These are phyloP conservation scores for Puccinia triticina DNA, from an alignment of 1,284 basidiomycete genomes.

Conservation along the genomic window DNA sequence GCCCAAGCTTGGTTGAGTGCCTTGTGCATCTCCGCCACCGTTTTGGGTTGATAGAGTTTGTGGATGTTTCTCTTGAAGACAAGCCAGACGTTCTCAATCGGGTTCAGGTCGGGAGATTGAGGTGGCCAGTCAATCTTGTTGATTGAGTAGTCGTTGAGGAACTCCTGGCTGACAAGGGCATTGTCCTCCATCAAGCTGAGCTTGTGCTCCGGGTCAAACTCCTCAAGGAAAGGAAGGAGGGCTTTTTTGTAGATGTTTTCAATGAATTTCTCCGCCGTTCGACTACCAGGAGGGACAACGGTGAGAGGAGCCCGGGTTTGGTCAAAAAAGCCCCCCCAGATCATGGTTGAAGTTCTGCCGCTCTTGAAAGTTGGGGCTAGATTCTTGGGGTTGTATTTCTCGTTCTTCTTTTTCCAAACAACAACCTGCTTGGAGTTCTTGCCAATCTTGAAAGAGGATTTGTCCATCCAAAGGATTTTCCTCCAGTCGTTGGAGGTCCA, in stretches of 20 bases:
- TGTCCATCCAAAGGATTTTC: too few relatives aligned
- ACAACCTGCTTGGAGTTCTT: neutral
- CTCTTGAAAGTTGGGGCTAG: conserved; percentile 14
- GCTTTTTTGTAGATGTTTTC: neutral
- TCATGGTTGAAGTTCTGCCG: too few relatives aligned
- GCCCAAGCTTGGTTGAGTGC: conserved; percentile 6
- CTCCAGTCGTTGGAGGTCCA: too few relatives aligned
- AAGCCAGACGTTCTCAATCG: too few relatives aligned
- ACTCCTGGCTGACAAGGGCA: conserved; percentile 8
- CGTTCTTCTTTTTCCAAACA: conserved; percentile 1
- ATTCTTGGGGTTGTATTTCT: neutral
- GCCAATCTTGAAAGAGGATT: too few relatives aligned
- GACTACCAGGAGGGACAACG: conserved; percentile 11
- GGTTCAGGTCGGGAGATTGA: conserved; percentile 46
- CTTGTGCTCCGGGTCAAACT: neutral
- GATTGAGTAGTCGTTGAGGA: neutral
- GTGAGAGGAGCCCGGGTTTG: neutral
- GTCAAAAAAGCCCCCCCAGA: conserved; percentile 15
- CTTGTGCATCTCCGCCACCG: neutral
- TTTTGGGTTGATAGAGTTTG: too few relatives aligned
- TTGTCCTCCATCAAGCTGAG: conserved; percentile 13
- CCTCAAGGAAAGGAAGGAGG: conserved; percentile 20
- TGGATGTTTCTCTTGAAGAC: too few relatives aligned
- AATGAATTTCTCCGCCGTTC: conserved; percentile 4
- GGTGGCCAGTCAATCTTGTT: conserved; percentile 11